phyloP scores from a whole-genome alignment of 139 green algal genomes.

The Spirogloea muscicola region DNA sequence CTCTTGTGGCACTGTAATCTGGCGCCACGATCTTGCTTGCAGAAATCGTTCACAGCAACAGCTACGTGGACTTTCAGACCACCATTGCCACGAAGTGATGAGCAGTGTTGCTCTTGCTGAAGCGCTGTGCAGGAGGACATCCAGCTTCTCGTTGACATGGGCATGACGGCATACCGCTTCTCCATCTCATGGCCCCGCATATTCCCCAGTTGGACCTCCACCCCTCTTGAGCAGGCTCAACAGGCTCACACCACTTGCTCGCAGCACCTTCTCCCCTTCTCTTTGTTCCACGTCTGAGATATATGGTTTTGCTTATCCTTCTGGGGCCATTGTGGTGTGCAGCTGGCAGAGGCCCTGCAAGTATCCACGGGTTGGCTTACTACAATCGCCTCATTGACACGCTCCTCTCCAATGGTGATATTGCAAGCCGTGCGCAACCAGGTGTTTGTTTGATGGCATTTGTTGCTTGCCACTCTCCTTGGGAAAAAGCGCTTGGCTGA shows the following conservation, averaged over 20 bases:
- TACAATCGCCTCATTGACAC: slow-evolving; percentile 33
- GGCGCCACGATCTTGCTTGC: too few relatives aligned
- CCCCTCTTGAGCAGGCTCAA: not conserved
- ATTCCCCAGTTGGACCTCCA: slow-evolving; percentile 34
- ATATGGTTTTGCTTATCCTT: too few relatives aligned
- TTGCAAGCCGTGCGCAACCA: not conserved
- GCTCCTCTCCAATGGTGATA: slow-evolving; percentile 14
- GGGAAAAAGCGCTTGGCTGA: not conserved
- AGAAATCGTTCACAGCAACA: too few relatives aligned
- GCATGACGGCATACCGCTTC: slow-evolving; percentile 54
- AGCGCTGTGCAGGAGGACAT: slow-evolving; percentile 49
- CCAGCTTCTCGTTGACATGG: slow-evolving; percentile 48
- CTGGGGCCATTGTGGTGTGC: not conserved
- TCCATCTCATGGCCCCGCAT: slow-evolving; percentile 56
- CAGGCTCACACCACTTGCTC: not conserved
- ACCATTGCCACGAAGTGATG: not conserved
- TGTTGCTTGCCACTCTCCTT: not conserved
- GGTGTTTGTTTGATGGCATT: not conserved
- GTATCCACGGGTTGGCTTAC: slow-evolving; percentile 10
- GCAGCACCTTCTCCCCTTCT: not conserved
- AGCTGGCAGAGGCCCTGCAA: slow-evolving; percentile 16
- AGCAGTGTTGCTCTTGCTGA: not conserved
- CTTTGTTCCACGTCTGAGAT: not conserved
- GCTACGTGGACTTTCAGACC: too few relatives aligned
- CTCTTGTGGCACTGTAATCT: too few relatives aligned